These are phyloP conservation scores for Miamiensis avidus DNA, from an alignment of 169 alveolate genomes.

Conservation along the genomic window DNA sequence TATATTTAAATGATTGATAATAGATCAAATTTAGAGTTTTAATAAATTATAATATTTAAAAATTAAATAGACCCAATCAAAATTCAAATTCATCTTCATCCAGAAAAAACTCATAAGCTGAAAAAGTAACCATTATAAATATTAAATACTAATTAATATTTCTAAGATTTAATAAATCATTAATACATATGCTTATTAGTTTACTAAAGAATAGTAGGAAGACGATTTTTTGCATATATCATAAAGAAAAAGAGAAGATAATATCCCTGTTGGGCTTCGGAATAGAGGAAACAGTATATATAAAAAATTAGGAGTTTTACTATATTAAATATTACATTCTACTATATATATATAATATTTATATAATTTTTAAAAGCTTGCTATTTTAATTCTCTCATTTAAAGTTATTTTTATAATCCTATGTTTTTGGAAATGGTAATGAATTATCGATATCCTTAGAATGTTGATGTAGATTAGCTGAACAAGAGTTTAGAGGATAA, in stretches of 20 bases:
- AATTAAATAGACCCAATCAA: no score
- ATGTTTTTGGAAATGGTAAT: slow-evolving; percentile 18
- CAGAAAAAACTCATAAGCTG: no score
- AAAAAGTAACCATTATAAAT: no score
- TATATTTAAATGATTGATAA: neutral
- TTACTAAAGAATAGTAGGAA: neutral
- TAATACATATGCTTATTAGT: no score
- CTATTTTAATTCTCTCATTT: slow-evolving; percentile 21
- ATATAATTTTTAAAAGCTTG: slow-evolving; percentile 4
- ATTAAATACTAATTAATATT: no score
- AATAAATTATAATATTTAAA: no score
- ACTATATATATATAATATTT: neutral
- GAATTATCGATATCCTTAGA: slow-evolving; percentile 7
- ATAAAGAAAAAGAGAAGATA: slow-evolving; percentile 7
- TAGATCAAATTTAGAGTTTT: neutral
- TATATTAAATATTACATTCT: neutral
- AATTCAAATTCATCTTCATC: no score
- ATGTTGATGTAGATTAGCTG: neutral
- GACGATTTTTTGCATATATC: slow-evolving; percentile 3
- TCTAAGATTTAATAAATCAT: no score
- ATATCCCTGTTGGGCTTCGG: slow-evolving; percentile 13
- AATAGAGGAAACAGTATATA: slow-evolving; percentile 21
- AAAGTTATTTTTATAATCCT: slow-evolving; percentile 18
- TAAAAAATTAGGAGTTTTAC: neutral
- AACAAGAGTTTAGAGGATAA: neutral